Evolutionary conservation across 2,329 filamentous ascomycete genomes (phyloP).

Genomic region (Pyrenochaeta sp.): DNA sequence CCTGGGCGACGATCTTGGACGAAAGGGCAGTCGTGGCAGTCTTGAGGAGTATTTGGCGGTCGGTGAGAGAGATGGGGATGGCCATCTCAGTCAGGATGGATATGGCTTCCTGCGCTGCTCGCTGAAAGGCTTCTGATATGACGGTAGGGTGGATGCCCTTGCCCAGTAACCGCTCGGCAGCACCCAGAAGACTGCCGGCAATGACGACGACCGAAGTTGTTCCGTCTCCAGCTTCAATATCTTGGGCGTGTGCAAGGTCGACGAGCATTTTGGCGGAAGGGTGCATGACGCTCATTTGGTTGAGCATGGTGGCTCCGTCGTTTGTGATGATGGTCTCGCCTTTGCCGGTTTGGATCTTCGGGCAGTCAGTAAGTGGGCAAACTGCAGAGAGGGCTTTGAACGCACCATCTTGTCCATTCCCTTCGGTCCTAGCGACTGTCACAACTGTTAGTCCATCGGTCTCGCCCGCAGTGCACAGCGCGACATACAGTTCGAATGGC

Average conservation of each 20-base stretch:
- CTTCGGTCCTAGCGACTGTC: constrained; percentile 83
- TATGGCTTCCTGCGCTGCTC: constrained; percentile 88
- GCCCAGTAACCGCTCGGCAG: constrained; percentile 85
- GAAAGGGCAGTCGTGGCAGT: constrained; percentile 96
- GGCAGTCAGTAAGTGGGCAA: constrained; percentile 18
- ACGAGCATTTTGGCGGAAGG: constrained; percentile 99
- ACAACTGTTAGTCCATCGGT: constrained; percentile 30
- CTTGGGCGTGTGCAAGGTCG: constrained; percentile 94
- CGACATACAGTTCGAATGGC: constrained; percentile 81
- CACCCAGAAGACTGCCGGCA: constrained; percentile 90
- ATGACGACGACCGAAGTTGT: constrained; percentile 99
- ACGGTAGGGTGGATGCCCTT: constrained; percentile 96
- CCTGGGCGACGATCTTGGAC: constrained; percentile 98
- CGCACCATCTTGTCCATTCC: constrained; percentile 96
- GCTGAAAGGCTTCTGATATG: constrained; percentile 97
- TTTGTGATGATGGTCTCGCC: constrained; percentile 99
- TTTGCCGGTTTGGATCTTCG: constrained; percentile 92
- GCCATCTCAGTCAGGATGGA: constrained; percentile 94
- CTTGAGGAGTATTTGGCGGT: constrained; percentile 90
- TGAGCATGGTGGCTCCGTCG: constrained; percentile 98
- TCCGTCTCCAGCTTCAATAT: constrained; percentile 97
- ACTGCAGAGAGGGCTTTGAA: background rate
- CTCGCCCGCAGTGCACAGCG: constrained; percentile 26
- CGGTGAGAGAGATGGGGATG: constrained; percentile 85
- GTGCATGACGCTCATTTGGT: constrained; percentile 98